Evolutionary conservation across 2,329 filamentous ascomycete species (phyloP), one percentile per base, ranked within the genome.

Genomic region (Alternaria burnsii): DNA sequence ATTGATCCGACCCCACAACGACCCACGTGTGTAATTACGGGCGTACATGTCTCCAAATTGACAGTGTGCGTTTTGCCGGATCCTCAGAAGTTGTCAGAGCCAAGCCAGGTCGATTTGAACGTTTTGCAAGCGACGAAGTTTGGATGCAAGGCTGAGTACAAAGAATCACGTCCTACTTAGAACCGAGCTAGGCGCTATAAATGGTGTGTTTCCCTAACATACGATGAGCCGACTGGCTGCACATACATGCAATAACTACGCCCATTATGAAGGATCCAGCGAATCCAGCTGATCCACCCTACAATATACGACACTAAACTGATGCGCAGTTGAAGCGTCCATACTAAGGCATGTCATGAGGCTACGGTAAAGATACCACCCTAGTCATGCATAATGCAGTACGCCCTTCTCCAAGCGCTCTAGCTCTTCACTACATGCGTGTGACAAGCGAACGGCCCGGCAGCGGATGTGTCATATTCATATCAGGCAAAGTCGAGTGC

Each of bases 381-480:
- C 59, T 52, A 52, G 59, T 55, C 55, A 58, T 55, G 55, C 52
- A 60, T 56, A 58, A 59, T 60, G 46, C 57, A 55, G 50, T 58
- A 41, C 28, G 48, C 52, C 53, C 55, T 51, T 55, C 43, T 47
- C 51, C 14, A 59, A 43, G 34, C 46, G 48, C 41, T 58, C 41
- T 52, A 54, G 46, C 42, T 48, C 52, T 61, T 36, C 41, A 63
- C 53, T 48, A 52, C 38, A 59, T 47, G 50, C 54, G 55, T 52
- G 58, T 51, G 54, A 61, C 47, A 53, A 48, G n/a, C 43, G 58
- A 57, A 53, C 61, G 52, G 59, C 52, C 58, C 54, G 50, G 57
- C 44, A 55, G 55, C 52, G 44, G 52, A 48, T 52, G 36, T 57
- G 43, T 40, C 55, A 30, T 43, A 52, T 38, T 48, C 44, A 12